These are phyloP conservation scores for Xerocomellus amylosporus DNA, from an alignment of 768 basidiomycete species.

Conservation along the genomic window DNA sequence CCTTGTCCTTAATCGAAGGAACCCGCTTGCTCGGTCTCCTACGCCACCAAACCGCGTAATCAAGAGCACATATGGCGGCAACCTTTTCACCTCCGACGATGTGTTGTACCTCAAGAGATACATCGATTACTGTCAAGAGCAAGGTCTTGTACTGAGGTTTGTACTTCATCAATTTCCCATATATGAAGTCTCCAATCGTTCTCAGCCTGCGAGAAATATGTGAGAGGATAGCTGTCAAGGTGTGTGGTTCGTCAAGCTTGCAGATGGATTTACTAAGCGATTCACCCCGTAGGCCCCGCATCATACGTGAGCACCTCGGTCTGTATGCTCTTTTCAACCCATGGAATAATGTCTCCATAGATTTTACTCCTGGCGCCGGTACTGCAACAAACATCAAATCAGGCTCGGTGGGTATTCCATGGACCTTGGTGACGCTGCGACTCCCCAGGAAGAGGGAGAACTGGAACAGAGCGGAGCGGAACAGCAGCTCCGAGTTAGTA, in stretches of 20 bases:
- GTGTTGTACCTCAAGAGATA: constrained; percentile 82
- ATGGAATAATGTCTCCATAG: constrained; percentile 35
- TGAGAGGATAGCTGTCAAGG: constrained; percentile 82
- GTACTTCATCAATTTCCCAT: constrained; percentile 4
- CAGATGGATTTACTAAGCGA: constrained; percentile 3
- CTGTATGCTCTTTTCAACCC: not conserved
- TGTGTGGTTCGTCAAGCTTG: constrained; percentile 25
- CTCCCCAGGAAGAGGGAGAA: constrained; percentile 43
- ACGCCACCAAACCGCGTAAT: constrained; percentile 81
- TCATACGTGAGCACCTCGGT: constrained; percentile 60
- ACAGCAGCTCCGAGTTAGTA: constrained; percentile 33
- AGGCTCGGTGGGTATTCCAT: constrained; percentile 83
- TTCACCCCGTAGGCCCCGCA: constrained; percentile 63
- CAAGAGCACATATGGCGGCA: constrained; percentile 88
- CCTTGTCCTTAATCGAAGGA: constrained; percentile 62
- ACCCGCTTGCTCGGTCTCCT: constrained; percentile 72
- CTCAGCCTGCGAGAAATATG: constrained; percentile 72
- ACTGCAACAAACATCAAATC: constrained; percentile 91
- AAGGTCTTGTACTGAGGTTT: constrained; percentile 78
- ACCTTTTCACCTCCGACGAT: constrained; percentile 82
- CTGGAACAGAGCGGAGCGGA: constrained; percentile 43
- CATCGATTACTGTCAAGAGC: constrained; percentile 88
- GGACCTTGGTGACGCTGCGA: constrained; percentile 54
- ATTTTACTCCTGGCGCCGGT: constrained; percentile 88
- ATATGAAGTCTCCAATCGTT: constrained; percentile 27